Evolutionary conservation across 2,329 filamentous ascomycete species (phyloP).

Genomic region (Lasiodiplodia sp.): DNA sequence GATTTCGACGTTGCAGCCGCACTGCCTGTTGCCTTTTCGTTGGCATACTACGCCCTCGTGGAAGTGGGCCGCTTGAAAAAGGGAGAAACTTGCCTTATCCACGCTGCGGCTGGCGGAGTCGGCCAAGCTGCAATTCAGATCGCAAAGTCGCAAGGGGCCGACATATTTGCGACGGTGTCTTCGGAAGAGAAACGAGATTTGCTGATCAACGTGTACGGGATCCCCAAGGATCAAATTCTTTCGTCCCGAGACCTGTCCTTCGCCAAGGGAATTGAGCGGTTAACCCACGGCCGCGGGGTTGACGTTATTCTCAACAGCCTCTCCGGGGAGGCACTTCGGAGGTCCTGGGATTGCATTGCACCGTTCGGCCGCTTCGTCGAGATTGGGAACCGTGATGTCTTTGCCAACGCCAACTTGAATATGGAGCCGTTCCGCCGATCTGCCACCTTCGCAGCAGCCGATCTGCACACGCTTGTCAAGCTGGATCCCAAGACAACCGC

Average conservation of each 20-base stretch:
- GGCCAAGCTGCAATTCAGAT: constrained; percentile 30
- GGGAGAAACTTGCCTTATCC: constrained; percentile 17
- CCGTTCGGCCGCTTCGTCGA: constrained; percentile 43
- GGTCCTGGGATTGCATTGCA: constrained; percentile 37
- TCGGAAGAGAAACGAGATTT: constrained; percentile 20
- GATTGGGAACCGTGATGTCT: constrained; percentile 38
- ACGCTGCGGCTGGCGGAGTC: constrained; percentile 15
- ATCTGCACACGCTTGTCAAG: constrained; percentile 1
- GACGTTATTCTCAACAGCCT: constrained; percentile 43
- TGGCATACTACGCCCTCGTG: constrained; percentile 12
- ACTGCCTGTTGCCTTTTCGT: constrained; percentile 6
- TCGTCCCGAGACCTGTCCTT: constrained; percentile 31
- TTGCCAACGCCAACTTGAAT: constrained; percentile 22
- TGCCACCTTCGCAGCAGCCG: constrained; percentile 4
- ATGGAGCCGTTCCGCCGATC: constrained; percentile 37
- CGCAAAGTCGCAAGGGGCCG: constrained; percentile 35
- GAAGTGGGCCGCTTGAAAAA: constrained; percentile 17
- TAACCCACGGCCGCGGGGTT: constrained; percentile 34
- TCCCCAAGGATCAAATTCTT: constrained; percentile 11
- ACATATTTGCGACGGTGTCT: constrained; percentile 34
- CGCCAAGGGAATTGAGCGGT: constrained; percentile 35
- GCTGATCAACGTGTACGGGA: constrained; percentile 8
- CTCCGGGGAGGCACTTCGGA: constrained; percentile 34
- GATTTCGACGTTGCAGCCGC: constrained; percentile 6
- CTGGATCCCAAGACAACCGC: constrained; percentile 6